Evolutionary conservation across 345 rosid genomes (phyloP), one percentile per base, ranked within the genome.

Genomic region (Eucalyptus lansdowneana): DNA sequence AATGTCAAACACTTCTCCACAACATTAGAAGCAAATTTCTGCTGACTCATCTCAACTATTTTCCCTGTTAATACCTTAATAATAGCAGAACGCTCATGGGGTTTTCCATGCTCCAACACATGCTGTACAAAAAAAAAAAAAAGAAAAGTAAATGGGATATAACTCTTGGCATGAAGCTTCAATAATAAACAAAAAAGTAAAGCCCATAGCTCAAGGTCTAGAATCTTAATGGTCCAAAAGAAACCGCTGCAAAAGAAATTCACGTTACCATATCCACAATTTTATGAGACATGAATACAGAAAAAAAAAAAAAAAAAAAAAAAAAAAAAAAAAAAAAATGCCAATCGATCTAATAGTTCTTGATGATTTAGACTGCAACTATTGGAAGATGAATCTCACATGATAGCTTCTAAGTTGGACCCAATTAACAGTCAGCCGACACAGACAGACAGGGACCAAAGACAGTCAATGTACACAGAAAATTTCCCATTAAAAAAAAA

Each of bases 1-100:
- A 93, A 95, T 27, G 95, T 91, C 87, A 95, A 90, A 89, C 96
- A 95, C 92, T 95, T 95, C 93, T 95, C 95, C 31, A 94, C 95
- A 54, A 94, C 96, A 87, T 95, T 95, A 19, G 96, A 95, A 12
- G 96, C 95, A 80, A 95, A 95, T 91, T 95, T 95, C 90, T 94
- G 96, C 93, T 93, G 96, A 91, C 96, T 95, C 96, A 95, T 93
- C 90, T 94, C 93, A 86, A 95, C 96, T 53, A 95, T 94, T 88
- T 93, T 93, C 60, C 96, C 96, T 17, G 96, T 94, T 90, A 95
- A 91, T 88, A 94, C 95, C 89, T 93, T 92, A 34, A 94, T 93
- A 49, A 94, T 93, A 21, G 93, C 87, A 37, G 96, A 91, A 4
- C 96, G 94, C 87, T 96, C 98, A 56, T 94, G 93, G 45, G 97